Evolutionary conservation across 2,329 filamentous ascomycete genomes (phyloP).

Genomic region (Scorias spongiosa): DNA sequence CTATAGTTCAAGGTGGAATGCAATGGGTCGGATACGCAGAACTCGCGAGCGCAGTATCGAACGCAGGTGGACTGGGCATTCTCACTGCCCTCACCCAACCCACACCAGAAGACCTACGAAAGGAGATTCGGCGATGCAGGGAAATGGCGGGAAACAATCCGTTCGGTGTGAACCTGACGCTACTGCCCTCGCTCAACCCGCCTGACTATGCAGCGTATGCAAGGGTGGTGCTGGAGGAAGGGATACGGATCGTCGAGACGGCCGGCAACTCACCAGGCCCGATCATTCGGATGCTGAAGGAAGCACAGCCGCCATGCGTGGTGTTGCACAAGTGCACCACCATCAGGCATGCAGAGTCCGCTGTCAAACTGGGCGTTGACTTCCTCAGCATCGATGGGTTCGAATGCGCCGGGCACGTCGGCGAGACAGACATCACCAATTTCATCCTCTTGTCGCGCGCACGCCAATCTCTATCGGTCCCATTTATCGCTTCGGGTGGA

Average conservation of each 20-base stretch:
- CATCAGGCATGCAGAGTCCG: constrained; percentile 80
- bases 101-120: constrained; percentile 76
- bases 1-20: constrained; percentile 77
- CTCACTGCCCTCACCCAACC: constrained; percentile 86
- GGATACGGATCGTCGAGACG: constrained; percentile 80
- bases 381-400: constrained; percentile 96
- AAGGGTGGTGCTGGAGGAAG: constrained; percentile 84
- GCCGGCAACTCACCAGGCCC: constrained; percentile 82
- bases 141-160: constrained; percentile 55
- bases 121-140: constrained; percentile 79
- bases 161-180: constrained; percentile 90
- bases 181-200: constrained; percentile 75
- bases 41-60: constrained; percentile 58
- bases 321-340: constrained; percentile 97
- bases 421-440: constrained; percentile 77
- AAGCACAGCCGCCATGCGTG: constrained; percentile 46
- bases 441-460: constrained; percentile 77
- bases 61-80: constrained; percentile 70
- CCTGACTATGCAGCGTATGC: constrained; percentile 89
- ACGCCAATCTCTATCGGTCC: constrained; percentile 66
- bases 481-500: constrained; percentile 90
- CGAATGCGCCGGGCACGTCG: constrained; percentile 85
- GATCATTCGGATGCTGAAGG: constrained; percentile 78
- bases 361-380: constrained; percentile 87
- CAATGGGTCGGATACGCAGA: constrained; percentile 73